A percentile compares a stretch with the other conserved stretches of the same genome.
phyloP scores from a whole-genome alignment of 2,329 filamentous ascomycete species.

The Fusarium fracticaudum region DNA sequence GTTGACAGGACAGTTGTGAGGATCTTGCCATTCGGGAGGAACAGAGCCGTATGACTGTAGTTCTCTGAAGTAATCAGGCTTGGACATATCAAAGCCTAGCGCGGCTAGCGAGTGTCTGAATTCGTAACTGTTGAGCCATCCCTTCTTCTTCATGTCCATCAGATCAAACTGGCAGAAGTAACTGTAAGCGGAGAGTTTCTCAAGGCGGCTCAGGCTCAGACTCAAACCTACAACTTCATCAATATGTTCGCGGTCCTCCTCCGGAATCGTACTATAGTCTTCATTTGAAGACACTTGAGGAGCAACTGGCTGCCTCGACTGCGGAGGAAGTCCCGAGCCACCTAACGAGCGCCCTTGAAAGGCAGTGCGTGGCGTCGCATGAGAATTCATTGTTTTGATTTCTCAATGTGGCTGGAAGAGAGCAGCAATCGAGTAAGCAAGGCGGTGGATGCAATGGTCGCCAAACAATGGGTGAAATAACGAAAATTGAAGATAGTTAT shows the following conservation, averaged over 20 bases:
- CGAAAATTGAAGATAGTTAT: slow-evolving; percentile 18
- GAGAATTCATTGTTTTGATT: slow-evolving; percentile 48
- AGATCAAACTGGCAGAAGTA: slow-evolving; percentile 75
- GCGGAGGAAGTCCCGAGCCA: slow-evolving; percentile 45
- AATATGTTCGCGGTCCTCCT: slow-evolving; percentile 93
- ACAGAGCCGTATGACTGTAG: slow-evolving; percentile 84
- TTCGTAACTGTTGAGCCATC: slow-evolving; percentile 96
- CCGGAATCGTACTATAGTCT: slow-evolving; percentile 66
- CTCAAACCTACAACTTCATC: slow-evolving; percentile 81
- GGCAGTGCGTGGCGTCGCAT: slow-evolving; percentile 49
- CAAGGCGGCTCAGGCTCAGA: not conserved
- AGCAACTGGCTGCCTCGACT: slow-evolving; percentile 46
- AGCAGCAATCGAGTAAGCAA: slow-evolving; percentile 24
- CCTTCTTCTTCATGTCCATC: slow-evolving; percentile 96
- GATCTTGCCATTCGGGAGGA: slow-evolving; percentile 65
- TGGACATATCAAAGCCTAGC: slow-evolving; percentile 90
- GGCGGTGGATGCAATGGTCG: not conserved
- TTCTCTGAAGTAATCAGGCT: slow-evolving; percentile 82
- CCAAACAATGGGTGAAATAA: not conserved
- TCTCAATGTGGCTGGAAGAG: slow-evolving; percentile 21
- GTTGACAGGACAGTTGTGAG: slow-evolving; percentile 54
- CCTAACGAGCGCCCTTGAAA: slow-evolving; percentile 50
- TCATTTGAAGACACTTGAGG: slow-evolving; percentile 51
- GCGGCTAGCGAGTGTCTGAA: slow-evolving; percentile 96
- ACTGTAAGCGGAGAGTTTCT: slow-evolving; percentile 26